A percentile compares a stretch with the other conserved stretches of the same genome.
These are phyloP conservation scores for Spathaspora sp. DNA, from an alignment of 805 yeast genomes.

Conservation along the genomic window DNA sequence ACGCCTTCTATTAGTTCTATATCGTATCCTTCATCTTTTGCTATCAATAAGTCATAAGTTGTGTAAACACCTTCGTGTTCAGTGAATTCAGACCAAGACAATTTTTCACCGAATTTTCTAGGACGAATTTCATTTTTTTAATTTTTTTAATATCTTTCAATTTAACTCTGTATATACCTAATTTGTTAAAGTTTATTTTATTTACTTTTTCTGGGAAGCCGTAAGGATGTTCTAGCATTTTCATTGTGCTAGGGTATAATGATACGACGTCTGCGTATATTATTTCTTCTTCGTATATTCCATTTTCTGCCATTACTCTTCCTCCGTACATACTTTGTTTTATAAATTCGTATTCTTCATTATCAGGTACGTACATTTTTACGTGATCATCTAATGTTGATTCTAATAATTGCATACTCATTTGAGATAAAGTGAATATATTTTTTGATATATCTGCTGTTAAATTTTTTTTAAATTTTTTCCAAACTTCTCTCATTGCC, in stretches of 20 bases:
- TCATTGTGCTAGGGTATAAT: neutral
- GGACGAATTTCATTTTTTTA: neutral
- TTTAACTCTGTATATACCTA: neutral
- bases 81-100: neutral
- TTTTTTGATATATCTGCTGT: neutral
- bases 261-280: slow-evolving; percentile 1
- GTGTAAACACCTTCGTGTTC: neutral
- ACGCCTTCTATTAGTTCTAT: neutral
- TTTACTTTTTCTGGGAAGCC: neutral
- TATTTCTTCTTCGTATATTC: neutral
- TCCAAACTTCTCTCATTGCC: neutral
- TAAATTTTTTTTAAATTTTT: neutral
- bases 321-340: neutral
- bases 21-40: neutral
- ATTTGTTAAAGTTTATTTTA: neutral
- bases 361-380: neutral
- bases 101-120: neutral
- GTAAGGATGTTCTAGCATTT: neutral
- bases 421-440: neutral
- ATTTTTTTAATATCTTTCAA: neutral
- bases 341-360: neutral
- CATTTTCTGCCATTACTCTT: neutral
- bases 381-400: neutral
- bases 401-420: neutral
- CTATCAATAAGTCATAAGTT: neutral